These are phyloP conservation scores for Polygonum maritimum DNA, from an alignment of 148 eudicot species.

Conservation along the genomic window DNA sequence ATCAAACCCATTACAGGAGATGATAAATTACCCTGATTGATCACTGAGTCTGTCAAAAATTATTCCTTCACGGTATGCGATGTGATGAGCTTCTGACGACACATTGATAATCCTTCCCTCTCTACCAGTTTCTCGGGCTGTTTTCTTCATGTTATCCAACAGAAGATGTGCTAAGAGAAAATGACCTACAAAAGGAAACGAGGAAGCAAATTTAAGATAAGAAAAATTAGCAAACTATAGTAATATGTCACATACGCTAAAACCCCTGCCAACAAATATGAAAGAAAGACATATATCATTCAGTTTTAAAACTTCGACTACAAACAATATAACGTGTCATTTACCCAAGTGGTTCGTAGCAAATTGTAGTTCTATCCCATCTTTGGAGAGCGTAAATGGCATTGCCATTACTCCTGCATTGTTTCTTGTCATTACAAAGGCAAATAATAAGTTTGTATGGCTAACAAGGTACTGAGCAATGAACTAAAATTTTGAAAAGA, in stretches of 20 bases:
- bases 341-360: constrained; percentile 81
- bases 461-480: background rate
- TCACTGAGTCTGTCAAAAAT: constrained; percentile 55
- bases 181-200: constrained; percentile 47
- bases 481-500: background rate
- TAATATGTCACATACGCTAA: background rate
- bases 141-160: constrained; percentile 65
- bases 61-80: constrained; percentile 65
- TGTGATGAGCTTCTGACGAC: constrained; percentile 59
- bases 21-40: constrained; percentile 28
- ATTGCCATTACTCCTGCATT: constrained; percentile 94
- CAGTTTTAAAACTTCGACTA: background rate
- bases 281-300: background rate
- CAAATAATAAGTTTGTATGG: background rate
- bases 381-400: constrained; percentile 75
- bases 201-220: background rate
- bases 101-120: constrained; percentile 82
- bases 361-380: constrained; percentile 81
- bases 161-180: constrained; percentile 70
- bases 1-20: background rate
- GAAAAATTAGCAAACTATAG: background rate
- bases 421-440: constrained; percentile 33
- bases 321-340: background rate
- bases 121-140: constrained; percentile 36
- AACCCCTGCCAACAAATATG: background rate